Base-by-base conservation (phyloP, 805 yeast genomes). In the Barnettozyma pratensis region DNA sequence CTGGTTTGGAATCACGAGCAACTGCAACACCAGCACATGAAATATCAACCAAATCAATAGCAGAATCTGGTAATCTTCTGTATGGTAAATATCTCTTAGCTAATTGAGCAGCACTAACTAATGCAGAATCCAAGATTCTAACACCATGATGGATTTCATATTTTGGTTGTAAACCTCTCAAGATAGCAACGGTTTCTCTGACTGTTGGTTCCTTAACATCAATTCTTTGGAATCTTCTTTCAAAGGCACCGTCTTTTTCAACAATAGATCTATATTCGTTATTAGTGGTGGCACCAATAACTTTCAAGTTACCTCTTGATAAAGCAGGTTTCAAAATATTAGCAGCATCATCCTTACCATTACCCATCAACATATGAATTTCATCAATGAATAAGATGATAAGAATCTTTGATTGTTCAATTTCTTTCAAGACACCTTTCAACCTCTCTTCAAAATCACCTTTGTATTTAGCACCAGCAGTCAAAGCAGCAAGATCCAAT, bases 301-400 rank as follows among this genome's bases (percentile, higher is more conserved):
- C 96, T 69, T 94, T 97, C 63, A 94, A 80, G 45, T 86, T 78
- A 59, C 99, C 98, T 71, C 99, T 83, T 2, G 99, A 97, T 55
- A 94, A 79, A 77, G 95, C 95, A 37, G 99, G 99, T 72, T 94
- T 94, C 67, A 94, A 80, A 61, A 94, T 79, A 69, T 94, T 94
- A 38, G 99, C 99, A 37, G 96, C 96, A 39, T 94, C 99, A 54
- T 87, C 82, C 71, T 91, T 94, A 65, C 99, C 99, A 65, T 94
- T 96, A 60, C 99, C 99, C 99, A 94, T 94, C 57, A 94, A 80
- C 97, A 94, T 94, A 71, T 94, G 99, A 65, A 94, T 94, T 71
- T 94, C 99, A 71, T 94, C 99, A 60, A 94, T 87, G 73, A 94
- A 94, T 50, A 94, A 76, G 54, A 94, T 83, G 56, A 94, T 89